A percentile compares a stretch with the other conserved stretches of the same genome.
These are phyloP conservation scores for Trypanosoma congolense DNA, from an alignment of 208 protist species.

Conservation along the genomic window DNA sequence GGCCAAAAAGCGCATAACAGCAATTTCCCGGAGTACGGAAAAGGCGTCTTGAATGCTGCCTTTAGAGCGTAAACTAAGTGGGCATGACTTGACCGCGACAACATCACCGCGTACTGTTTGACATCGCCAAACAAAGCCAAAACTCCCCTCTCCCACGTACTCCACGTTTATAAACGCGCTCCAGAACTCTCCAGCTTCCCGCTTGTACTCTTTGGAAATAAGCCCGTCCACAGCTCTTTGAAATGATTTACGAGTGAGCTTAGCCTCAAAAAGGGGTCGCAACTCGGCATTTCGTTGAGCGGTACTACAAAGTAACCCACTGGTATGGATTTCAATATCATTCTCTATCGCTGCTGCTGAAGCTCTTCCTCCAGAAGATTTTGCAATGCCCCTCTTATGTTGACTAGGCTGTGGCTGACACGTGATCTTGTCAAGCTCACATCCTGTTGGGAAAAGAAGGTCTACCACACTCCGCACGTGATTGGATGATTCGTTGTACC, in stretches of 20 bases:
- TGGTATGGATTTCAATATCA: no score
- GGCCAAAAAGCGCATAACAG: constrained; percentile 75
- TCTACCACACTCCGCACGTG: no score
- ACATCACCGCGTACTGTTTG: constrained; percentile 68
- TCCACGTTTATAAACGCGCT: constrained; percentile 51
- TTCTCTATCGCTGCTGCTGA: no score
- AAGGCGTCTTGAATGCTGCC: constrained; percentile 71
- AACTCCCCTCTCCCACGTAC: constrained; percentile 84
- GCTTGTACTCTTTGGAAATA: constrained; percentile 58
- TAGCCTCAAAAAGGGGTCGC: constrained; percentile 40
- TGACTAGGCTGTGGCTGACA: no score
- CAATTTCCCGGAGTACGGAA: constrained; percentile 75
- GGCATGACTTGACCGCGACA: constrained; percentile 82
- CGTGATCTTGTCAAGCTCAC: no score
- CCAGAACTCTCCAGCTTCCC: constrained; percentile 68
- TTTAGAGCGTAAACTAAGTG: constrained; percentile 49
- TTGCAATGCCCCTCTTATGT: no score
- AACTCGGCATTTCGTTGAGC: constrained; percentile 33
- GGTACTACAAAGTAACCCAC: no score
- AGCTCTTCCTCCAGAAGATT: no score
- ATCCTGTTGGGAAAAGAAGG: no score
- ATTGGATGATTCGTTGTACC: no score
- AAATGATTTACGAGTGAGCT: constrained; percentile 54
- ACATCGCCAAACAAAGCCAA: constrained; percentile 80
- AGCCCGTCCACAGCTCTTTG: constrained; percentile 33